Evolutionary conservation across 2,329 filamentous ascomycete genomes (phyloP), one percentile per base, ranked within the genome.

Genomic region (Fusarium setosum): DNA sequence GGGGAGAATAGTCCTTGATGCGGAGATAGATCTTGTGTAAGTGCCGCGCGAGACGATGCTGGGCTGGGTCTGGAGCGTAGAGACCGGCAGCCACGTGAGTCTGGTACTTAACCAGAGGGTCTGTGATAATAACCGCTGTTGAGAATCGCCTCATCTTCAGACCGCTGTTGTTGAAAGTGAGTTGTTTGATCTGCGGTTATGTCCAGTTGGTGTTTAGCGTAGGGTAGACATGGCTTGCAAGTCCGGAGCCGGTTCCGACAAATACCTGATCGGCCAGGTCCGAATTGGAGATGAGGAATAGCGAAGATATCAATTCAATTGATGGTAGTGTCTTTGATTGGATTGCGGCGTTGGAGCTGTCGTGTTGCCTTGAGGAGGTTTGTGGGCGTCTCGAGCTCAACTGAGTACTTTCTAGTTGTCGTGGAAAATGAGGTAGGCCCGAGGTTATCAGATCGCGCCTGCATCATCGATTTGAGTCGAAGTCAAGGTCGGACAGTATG

Each of bases 1-100:
- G 85, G 0, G 92, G 92, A 32, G 90, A 86, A 77, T 96, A 95
- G 75, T 95, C 92, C 73, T 92, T 94, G 37, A 95, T 81, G 3
- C 89, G 84, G 34, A 87, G 81, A 69, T 96, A 95, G 11, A 95
- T 83, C 73, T 92, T 92, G 68, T 92, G 91, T 2, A 95, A 82
- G 76, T 95, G 91, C 37, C 92, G 83, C 6, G 92, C 92, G 7
- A 93, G 81, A 18, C 90, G 86, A 75, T 93, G 89, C 74, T 93
- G 91, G 20, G 90, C 85, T 6, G 87, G 86, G 76, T 95, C 92
- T 9, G 91, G 89, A 44, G 83, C 81, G 73, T 90, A 91, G 44
- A 86, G 77, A 48, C 89, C 88, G 5, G 89, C 90, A 7, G 89
- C 86, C 32, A 95, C 76, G 13, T 94, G 81, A 20, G 90, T 86